Base-by-base conservation (phyloP, 192 early-diverging fungal species). In the Backusella mclennaniae region DNA sequence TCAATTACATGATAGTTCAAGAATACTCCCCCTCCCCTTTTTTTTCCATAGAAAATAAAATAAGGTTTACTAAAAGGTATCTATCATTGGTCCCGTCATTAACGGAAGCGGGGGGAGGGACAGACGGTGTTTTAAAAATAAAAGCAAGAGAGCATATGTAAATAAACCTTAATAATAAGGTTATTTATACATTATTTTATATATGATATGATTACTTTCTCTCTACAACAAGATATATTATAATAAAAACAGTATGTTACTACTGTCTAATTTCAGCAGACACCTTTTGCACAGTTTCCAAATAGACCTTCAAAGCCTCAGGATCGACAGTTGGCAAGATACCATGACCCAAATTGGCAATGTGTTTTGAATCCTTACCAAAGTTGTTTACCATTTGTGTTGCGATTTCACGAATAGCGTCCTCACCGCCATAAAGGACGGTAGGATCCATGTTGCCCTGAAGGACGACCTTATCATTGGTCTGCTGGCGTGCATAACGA, bases 371-470 rank as follows among this genome's bases (percentile, higher is more conserved):
- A 49, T 85, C 82, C 35, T 82, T 85, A 39, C 96, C 95, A 84
- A 99, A 98, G 35, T 76, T 88, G 38, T 87, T 80, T 21, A 98
- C 85, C 96, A 99, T 98, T 35, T 82, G 85, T 71, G 84, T 84
- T 6, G 93, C 96, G 26, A 88, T 86, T 35, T 85, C 83, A 38
- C 92, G 82, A 77, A 99, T 95, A 4, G 85, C 86, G 69, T 95
- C 91, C 44, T 84, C 82, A n/a, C 85, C 83, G 35, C 85, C 98
- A 77, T 94, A 96, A 33, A 99, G 83, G 19, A 93, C 71, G 26
- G 84, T 90, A 8, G 98, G 98, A 76, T 99, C 98, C 78, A 97
- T 92, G 81, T 99, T 99, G 46, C 98, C 98, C 86, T 99, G 98
- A 38, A 99, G 83, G 17, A 87, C 87, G 26, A 92, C 91, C 29